Base-by-base conservation (phyloP, 2,329 filamentous ascomycete genomes). In the Nemania abortiva region DNA sequence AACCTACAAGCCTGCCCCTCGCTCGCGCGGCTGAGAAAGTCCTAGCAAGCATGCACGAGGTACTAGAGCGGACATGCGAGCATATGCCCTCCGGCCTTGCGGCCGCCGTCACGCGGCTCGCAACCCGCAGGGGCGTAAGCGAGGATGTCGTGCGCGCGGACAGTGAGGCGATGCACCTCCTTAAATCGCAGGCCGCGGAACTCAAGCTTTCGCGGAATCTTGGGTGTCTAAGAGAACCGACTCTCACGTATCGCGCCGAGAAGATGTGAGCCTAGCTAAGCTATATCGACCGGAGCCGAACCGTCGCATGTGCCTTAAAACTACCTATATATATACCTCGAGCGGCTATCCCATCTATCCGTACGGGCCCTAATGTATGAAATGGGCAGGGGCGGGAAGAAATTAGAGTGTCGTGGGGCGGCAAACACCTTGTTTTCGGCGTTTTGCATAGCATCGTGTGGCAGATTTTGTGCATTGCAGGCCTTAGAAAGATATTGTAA, bases 11-110 rank as follows among this genome's bases (percentile, higher is more conserved):
- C 5, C 82, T 98, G 59, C 96, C 96, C 3, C 87, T 99, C 11
- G 95, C 95, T 0, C 89, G 87, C 70, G 94, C 96, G 0, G 89
- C 91, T 1, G 92, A 96, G 81, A 96, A 92, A 83, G 95, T 97
- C 5, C 83, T 98, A 29, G 94, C 92, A 9, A 96, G 92, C 77
- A 98, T 99, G 95, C 93, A 98, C 78, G 89, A 91, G 74, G 90
- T 98, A 47, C 84, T 99, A 53, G 84, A 85, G 69, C 88, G 87
- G 73, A 92, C 94, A 66, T 86, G 90, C 74, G 84, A 86, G 69
- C 89, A 89, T 74, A 88, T 95, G 83, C 82, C 84, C 63, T 81
- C 75, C 11, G 82, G 86, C 67, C 81, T 85, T 71, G 81, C 81
- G 73, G 82, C 79, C 71, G 85, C 82, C 59, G 80, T 77, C 53